phyloP scores from a whole-genome alignment of 1,139 yeast species.

The Hansenula lynferdii region DNA sequence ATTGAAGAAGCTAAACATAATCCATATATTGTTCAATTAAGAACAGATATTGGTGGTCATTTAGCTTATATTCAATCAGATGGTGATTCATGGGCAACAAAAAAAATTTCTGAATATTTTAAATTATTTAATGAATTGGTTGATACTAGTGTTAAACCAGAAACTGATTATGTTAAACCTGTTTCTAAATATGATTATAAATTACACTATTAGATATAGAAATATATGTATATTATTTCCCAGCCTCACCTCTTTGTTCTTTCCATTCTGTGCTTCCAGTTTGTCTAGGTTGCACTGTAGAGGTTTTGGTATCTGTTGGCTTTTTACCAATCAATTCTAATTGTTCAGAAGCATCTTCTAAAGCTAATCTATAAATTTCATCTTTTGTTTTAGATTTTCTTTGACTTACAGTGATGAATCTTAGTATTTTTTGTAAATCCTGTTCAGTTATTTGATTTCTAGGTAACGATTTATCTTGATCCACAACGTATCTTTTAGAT shows the following conservation, averaged over 20 bases:
- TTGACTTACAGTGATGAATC: slow-evolving; percentile 33
- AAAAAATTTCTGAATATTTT: slow-evolving; percentile 59
- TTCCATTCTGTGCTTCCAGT: slow-evolving; percentile 82
- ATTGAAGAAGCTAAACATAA: slow-evolving; percentile 52
- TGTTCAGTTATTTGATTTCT: slow-evolving; percentile 41
- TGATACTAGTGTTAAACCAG: slow-evolving; percentile 15
- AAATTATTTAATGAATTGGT: slow-evolving; percentile 42
- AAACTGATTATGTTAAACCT: slow-evolving; percentile 12
- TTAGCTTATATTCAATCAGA: slow-evolving; percentile 55
- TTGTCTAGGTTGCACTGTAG: slow-evolving; percentile 45
- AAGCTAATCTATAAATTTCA: slow-evolving; percentile 27
- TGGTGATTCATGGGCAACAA: slow-evolving; percentile 72
- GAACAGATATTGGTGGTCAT: slow-evolving; percentile 86
- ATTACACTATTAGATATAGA: slow-evolving; percentile 9
- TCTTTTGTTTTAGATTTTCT: slow-evolving; percentile 30
- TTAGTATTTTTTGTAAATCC: slow-evolving; percentile 35
- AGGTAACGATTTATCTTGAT: slow-evolving; percentile 44
- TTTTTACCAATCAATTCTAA: slow-evolving; percentile 27
- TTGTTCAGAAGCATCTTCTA: slow-evolving; percentile 37
- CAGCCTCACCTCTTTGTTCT: slow-evolving; percentile 68
- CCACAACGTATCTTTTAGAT: slow-evolving; percentile 60
- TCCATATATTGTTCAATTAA: slow-evolving; percentile 62
- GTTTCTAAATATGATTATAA: slow-evolving; percentile 14
- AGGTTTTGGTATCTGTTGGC: slow-evolving; percentile 6
- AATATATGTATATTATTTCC: slow-evolving; percentile 23